Evolutionary conservation across 768 basidiomycete genomes (phyloP), one percentile per base, ranked within the genome.

Genomic region (Paxillus involutus): DNA sequence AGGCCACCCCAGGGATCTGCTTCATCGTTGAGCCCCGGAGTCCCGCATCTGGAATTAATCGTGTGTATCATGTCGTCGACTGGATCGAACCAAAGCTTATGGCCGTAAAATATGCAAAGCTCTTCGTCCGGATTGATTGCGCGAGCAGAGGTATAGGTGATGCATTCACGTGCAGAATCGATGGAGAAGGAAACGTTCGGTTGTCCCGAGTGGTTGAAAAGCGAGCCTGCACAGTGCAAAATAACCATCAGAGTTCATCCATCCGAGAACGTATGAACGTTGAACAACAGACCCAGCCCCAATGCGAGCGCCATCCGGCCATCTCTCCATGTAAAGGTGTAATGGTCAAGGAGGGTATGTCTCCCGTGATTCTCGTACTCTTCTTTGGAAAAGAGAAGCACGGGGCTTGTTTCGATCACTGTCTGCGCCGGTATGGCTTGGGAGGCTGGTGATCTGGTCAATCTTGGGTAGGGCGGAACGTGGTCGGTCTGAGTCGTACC

Each of bases 391-490:
- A 95, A 82, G 11, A 96, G 73, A n/a, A 96, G 73, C 17, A 92
- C 90, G 2, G 95, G 94, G 57, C 88, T 89, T 60, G 85, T 81
- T 69, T 97, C 95, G 56, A 98, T 66, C n/a, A 88, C 60, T 0
- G 87, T 86, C 12, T 81, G 76, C 11, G 78, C 70, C 17, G 85
- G 76, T 32, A 69, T 70, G n/a, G 40, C 21, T 6, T 47, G 57
- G 1, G 61, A 49, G 26, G 69, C 64, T 71, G 58, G 11, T 33
- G 14, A 26, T 6, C 19, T 35, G 4, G 35, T 61, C 83, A 83
- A 53, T 33, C 44, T 9, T 35, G 45, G 55, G 35, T 4, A 24
- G 13, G 35, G n/a, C 33, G 36, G 2, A 36, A 19, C 13, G 11
- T 32, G 29, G 41, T 49, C 6, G 4, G 26, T 26, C 26, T 26